A percentile compares a stretch with the other conserved stretches of the same genome.
Conservation (phyloP, 2,329 filamentous ascomycete species). For the Penicillium sp. region DNA sequence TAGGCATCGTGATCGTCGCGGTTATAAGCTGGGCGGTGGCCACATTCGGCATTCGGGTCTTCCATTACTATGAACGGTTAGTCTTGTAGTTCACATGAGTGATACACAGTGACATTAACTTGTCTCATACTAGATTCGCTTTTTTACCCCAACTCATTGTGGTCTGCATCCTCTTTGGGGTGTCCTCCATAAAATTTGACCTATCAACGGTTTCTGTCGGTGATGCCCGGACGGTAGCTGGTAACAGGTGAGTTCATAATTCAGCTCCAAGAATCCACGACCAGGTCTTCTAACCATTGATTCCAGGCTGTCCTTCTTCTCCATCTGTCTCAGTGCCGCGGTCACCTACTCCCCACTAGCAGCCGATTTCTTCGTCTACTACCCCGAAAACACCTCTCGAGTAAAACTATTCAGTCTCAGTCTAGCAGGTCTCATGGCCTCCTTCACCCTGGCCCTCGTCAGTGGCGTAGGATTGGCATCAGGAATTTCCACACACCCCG, state of each 20-base stretch:
- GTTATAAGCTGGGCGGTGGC: conserved; percentile 63
- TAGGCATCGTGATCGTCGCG: conserved; percentile 61
- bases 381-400: conserved; percentile 53
- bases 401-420: conserved; percentile 58
- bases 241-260: conserved; percentile 37
- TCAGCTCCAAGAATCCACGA: not conserved
- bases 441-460: conserved; percentile 61
- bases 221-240: conserved; percentile 53
- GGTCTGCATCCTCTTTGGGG: conserved; percentile 61
- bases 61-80: conserved; percentile 66
- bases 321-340: conserved; percentile 63
- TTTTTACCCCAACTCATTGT: conserved; percentile 64
- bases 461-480: conserved; percentile 63
- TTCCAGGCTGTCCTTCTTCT: conserved; percentile 64
- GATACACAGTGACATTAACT: not conserved
- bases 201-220: conserved; percentile 51
- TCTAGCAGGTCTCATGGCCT: conserved; percentile 55
- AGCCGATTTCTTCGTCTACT: conserved; percentile 70
- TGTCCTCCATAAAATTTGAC: conserved; percentile 61
- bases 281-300: not conserved
- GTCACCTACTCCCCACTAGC: conserved; percentile 63
- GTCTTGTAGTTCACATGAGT: conserved; percentile 8
- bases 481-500: conserved; percentile 52
- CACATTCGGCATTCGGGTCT: conserved; percentile 66
- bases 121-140: conserved; percentile 49